Base-by-base conservation (phyloP, 2,329 filamentous ascomycete species). In the Aureobasidium subglaciale region DNA sequence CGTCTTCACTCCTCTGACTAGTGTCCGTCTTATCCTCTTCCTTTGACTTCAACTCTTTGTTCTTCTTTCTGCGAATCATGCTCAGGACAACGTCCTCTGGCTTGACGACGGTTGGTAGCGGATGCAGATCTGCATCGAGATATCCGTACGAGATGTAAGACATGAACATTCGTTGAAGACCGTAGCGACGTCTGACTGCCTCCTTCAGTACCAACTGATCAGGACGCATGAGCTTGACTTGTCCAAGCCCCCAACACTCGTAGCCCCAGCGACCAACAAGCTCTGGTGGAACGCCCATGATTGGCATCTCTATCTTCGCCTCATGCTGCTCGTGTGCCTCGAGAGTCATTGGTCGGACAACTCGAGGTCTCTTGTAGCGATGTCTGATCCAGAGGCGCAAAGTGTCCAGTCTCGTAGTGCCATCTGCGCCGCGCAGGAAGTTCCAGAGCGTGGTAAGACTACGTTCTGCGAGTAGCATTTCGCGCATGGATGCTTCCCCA, bases 61-160 rank as follows among this genome's bases (percentile, higher is more conserved):
- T 57, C 56, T 2, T 63, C 37, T n/a, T 52, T 72, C 63, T 82
- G 74, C 63, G 79, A 77, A 54, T 50, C 37, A 56, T 30, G 15
- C 43, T 59, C 32, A 48, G 30, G 16, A 59, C 49, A 61, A 77
- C 72, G 63, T 82, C 75, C 46, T 78, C 74, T 48, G 74, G 67
- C 9, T 68, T 73, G 2, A 80, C 78, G 5, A 59, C 25, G 3
- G n/a, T 24, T 0, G 76, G 73, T 5, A 81, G 63, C 64, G 83
- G 78, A 59, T 72, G 65, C 46, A 79, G 75, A 4, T 65, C 46
- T 50, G 73, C 75, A 67, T 86, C 75, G 25, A 85, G 70, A 64
- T 79, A 79, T 1, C 87, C 86, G 74, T 80, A 88, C 15, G 80
- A 59, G 61, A 84, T 73, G 76, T 87, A 84, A 56, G 77, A 71